Evolutionary conservation across 495 filamentous ascomycete genomes (phyloP).

Genomic region (Penicillium roqueforti): DNA sequence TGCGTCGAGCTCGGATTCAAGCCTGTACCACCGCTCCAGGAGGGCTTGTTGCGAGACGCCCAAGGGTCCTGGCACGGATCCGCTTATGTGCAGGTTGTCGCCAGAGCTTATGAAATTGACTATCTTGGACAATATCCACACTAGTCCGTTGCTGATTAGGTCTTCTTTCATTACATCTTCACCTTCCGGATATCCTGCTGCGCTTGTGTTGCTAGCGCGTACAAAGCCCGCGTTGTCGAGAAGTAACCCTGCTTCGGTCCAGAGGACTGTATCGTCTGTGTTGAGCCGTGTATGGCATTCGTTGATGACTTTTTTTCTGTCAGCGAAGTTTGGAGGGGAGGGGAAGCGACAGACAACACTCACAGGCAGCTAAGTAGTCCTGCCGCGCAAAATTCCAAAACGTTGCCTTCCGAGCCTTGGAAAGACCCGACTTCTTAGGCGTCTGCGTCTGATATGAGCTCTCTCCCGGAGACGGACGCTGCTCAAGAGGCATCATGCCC

Average conservation of each 20-base stretch:
- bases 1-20: constrained; percentile 52
- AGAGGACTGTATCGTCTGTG: constrained; percentile 55
- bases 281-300: constrained; percentile 57
- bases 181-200: constrained; percentile 44
- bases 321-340: background rate
- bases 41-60: constrained; percentile 51
- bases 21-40: constrained; percentile 53
- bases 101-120: constrained; percentile 57
- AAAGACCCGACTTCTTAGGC: constrained; percentile 37
- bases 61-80: constrained; percentile 36
- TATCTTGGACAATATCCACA: constrained; percentile 61
- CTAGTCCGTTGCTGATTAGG: constrained; percentile 56
- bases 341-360: constrained; percentile 24
- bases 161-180: constrained; percentile 56
- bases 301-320: constrained; percentile 50
- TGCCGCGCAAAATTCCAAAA: constrained; percentile 67
- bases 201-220: constrained; percentile 46
- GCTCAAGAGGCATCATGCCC: constrained; percentile 56
- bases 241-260: constrained; percentile 58
- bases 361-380: constrained; percentile 61
- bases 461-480: constrained; percentile 37
- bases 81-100: constrained; percentile 40
- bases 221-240: constrained; percentile 55
- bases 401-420: constrained; percentile 53
- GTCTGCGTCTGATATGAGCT: constrained; percentile 24